Evolutionary conservation across 1,284 basidiomycete species (phyloP).

Genomic region (Moniliophthora roreri): DNA sequence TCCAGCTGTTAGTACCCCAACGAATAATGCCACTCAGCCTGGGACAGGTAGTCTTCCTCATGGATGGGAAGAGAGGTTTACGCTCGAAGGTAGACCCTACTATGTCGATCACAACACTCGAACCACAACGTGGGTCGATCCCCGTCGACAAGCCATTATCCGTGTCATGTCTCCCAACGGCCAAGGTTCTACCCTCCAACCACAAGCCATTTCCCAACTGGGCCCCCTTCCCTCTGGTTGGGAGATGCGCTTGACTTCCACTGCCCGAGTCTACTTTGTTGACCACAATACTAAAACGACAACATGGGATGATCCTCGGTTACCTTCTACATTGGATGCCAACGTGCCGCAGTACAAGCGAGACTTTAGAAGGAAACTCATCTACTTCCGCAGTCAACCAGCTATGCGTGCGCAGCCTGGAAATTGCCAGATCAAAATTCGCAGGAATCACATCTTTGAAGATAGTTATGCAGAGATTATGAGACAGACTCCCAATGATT

Average conservation of each 20-base stretch:
- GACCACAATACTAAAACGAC: slow-evolving; percentile 97
- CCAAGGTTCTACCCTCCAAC: slow-evolving; percentile 79
- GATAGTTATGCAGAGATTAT: slow-evolving; percentile 96
- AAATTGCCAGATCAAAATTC: slow-evolving; percentile 93
- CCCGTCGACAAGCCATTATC: slow-evolving; percentile 85
- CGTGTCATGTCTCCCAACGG: slow-evolving; percentile 89
- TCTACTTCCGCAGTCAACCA: slow-evolving; percentile 95
- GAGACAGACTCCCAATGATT: slow-evolving; percentile 89
- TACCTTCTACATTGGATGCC: slow-evolving; percentile 82
- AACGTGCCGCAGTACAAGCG: slow-evolving; percentile 98
- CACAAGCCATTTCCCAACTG: slow-evolving; percentile 87
- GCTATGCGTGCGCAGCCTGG: slow-evolving; percentile 87
- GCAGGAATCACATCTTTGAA: slow-evolving; percentile 93
- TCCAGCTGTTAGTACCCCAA: slow-evolving; percentile 42
- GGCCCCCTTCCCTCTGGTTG: slow-evolving; percentile 92
- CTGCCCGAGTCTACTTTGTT: slow-evolving; percentile 94
- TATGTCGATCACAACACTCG: slow-evolving; percentile 95
- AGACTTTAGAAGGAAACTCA: slow-evolving; percentile 93
- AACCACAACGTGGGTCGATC: slow-evolving; percentile 96
- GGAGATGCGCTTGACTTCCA: slow-evolving; percentile 96
- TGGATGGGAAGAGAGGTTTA: slow-evolving; percentile 96
- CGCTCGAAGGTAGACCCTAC: slow-evolving; percentile 91
- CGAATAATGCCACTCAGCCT: slow-evolving; percentile 65
- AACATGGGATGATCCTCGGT: slow-evolving; percentile 95
- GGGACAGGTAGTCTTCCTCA: slow-evolving; percentile 84